Conservation (phyloP, 768 basidiomycete genomes). For the Termitomyces sp. region DNA sequence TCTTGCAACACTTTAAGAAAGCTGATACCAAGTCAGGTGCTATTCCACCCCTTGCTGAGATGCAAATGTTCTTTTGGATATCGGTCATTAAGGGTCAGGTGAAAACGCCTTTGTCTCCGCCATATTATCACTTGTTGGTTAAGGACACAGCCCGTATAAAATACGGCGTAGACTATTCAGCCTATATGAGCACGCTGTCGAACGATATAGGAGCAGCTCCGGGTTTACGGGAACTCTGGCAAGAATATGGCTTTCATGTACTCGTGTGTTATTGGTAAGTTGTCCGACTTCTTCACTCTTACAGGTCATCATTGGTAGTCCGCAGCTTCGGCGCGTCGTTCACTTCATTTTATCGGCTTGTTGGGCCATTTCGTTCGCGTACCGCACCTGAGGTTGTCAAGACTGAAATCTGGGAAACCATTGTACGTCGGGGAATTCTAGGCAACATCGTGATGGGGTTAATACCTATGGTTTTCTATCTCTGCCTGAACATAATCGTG, state of each 20-base stretch:
- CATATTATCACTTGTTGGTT: constrained; percentile 51
- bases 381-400: constrained; percentile 37
- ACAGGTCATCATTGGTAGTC: not conserved
- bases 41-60: constrained; percentile 54
- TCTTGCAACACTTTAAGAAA: not conserved
- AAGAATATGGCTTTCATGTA: constrained; percentile 44
- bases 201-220: constrained; percentile 53
- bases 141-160: constrained; percentile 45
- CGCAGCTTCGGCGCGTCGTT: constrained; percentile 53
- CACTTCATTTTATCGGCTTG: constrained; percentile 50
- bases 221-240: constrained; percentile 38
- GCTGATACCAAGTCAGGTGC: constrained; percentile 31
- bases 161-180: constrained; percentile 54
- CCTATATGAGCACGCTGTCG: constrained; percentile 53
- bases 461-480: constrained; percentile 44
- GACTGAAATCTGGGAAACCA: constrained; percentile 57
- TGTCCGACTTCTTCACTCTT: not conserved
- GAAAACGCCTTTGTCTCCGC: constrained; percentile 32
- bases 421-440: constrained; percentile 44
- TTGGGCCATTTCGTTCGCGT: constrained; percentile 42
- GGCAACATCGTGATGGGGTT: constrained; percentile 57
- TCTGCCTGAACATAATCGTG: constrained; percentile 10
- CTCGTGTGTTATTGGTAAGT: constrained; percentile 48
- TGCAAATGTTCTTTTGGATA: constrained; percentile 56
- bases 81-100: constrained; percentile 38